A percentile compares a stretch with the other conserved stretches of the same genome.
Conservation (phyloP, 148 eudicot species). For the Vaccinium myrtillus region DNA sequence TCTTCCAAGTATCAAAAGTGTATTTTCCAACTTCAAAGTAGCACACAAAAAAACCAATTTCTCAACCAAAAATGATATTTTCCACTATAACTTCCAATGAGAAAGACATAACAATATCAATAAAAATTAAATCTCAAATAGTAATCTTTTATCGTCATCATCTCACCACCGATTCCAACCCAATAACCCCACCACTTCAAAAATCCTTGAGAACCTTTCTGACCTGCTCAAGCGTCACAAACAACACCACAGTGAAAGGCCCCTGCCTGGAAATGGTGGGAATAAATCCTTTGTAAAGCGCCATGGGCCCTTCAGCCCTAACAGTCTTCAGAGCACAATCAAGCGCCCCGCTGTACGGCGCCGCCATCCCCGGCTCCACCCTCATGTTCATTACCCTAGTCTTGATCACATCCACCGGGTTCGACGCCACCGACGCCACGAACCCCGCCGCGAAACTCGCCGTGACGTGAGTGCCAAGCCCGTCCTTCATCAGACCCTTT, state of each 20-base stretch:
- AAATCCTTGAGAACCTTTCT: slow-evolving; percentile 46
- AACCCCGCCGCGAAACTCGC: slow-evolving; percentile 59
- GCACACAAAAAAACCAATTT: background rate
- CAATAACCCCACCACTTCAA: background rate
- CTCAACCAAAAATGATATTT: background rate
- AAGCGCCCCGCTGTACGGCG: slow-evolving; percentile 43
- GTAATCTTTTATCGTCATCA: background rate
- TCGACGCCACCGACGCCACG: slow-evolving; percentile 49
- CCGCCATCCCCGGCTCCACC: slow-evolving; percentile 33
- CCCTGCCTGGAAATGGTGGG: slow-evolving; percentile 56
- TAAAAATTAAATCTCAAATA: background rate
- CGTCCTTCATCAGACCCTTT: slow-evolving; percentile 40
- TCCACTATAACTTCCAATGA: background rate
- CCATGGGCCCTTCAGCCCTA: slow-evolving; percentile 43
- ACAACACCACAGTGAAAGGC: slow-evolving; percentile 49
- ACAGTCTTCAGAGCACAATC: slow-evolving; percentile 47
- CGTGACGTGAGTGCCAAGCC: slow-evolving; percentile 45
- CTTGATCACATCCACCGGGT: slow-evolving; percentile 55
- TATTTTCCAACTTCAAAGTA: no score
- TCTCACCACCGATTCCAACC: background rate
- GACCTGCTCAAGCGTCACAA: slow-evolving; percentile 53
- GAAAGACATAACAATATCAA: background rate
- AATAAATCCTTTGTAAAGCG: slow-evolving; percentile 51
- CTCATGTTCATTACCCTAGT: slow-evolving; percentile 59
- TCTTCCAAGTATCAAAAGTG: no score